Base-by-base conservation (phyloP, 306 rosid genomes). In the Alnus glutinosa region DNA sequence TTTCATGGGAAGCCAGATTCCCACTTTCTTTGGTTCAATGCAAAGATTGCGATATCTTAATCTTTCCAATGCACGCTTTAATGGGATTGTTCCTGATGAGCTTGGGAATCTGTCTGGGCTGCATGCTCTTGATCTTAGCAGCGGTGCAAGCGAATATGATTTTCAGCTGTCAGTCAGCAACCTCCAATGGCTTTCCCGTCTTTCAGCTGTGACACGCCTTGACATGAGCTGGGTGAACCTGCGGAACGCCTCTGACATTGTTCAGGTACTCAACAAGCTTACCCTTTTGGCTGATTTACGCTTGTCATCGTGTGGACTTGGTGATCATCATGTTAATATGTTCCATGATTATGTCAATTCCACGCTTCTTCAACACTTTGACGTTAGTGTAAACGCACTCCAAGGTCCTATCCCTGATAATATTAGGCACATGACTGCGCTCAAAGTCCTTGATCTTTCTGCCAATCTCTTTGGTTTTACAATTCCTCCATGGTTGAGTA, bases 181-280 rank as follows among this genome's bases (percentile, higher is more conserved):
- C 30, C 72, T 50, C 15, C 50, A 61, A 42, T 76, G 79, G 79
- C 51, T 76, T 61, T 64, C 79, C 8, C 42, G 50, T 46, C 73
- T 76, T 64, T 37, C 36, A 8, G 64, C 73, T 19, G 18, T 76
- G 50, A 28, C 36, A 32, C 63, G 34, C 48, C 73, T 73, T 18
- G 79, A 76, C 49, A 19, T 76, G 72, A 76, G 79, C 34, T 49
- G 79, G 79, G 15, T 64, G 30, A 64, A 64, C 18, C 79, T 76
- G 2, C 4, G 7, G 12, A 36, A 1, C n/a, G 73, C 73, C 16
- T 23, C 59, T n/a, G 49, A 36, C 23, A 34, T 76, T 61, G 59
- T 51, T 39, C 69, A 63, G 79, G 79, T 64, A 76, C 72, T 76
- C 36, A 76, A 76, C 63, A 47, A 32, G 73, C 64, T 76, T 47